A percentile compares a stretch with the other conserved stretches of the same genome.
These are phyloP conservation scores for Ceratocystis variospora DNA, from an alignment of 2,329 filamentous ascomycete genomes.

Conservation along the genomic window DNA sequence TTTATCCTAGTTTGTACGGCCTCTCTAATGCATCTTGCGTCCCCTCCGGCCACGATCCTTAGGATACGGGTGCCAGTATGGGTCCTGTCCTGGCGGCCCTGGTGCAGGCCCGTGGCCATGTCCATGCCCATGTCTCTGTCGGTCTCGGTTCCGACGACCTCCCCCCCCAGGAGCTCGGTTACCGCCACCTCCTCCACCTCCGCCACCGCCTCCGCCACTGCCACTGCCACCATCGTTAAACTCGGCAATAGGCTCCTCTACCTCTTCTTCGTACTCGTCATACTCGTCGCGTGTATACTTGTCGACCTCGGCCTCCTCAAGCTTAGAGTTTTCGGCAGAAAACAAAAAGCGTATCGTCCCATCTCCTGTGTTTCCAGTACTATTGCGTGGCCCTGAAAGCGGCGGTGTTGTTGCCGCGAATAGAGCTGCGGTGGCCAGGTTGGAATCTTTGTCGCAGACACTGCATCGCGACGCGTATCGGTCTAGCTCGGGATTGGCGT, in stretches of 20 bases:
- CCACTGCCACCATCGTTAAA: conserved; percentile 3
- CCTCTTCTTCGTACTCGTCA: conserved; percentile 64
- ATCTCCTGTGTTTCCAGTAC: conserved; percentile 34
- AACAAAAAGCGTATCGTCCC: conserved; percentile 84
- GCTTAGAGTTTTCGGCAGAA: conserved; percentile 58
- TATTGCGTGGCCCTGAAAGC: conserved; percentile 6
- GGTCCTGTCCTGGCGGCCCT: conserved; percentile 14
- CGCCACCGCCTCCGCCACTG: not conserved
- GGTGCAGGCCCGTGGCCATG: conserved; percentile 13
- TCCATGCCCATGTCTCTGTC: conserved; percentile 6
- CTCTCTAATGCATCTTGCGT: conserved; percentile 14
- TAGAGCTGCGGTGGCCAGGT: not conserved
- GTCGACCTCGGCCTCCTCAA: conserved; percentile 54
- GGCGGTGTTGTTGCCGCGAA: not conserved
- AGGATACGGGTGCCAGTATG: conserved; percentile 17
- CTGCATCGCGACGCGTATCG: conserved; percentile 51
- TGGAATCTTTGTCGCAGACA: conserved; percentile 33
- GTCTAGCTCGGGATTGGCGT: conserved; percentile 42
- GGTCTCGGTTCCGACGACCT: conserved; percentile 12
- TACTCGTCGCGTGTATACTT: conserved; percentile 60
- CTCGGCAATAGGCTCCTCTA: conserved; percentile 46
- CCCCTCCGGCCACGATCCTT: conserved; percentile 14
- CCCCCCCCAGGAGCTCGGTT: conserved; percentile 22
- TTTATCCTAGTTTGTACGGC: not conserved
- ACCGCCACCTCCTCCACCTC: not conserved